Percentiles rank a stretch among this genome's conserved stretches.
Conservation (phyloP, 768 basidiomycete genomes). For the Mycena alexandri region DNA sequence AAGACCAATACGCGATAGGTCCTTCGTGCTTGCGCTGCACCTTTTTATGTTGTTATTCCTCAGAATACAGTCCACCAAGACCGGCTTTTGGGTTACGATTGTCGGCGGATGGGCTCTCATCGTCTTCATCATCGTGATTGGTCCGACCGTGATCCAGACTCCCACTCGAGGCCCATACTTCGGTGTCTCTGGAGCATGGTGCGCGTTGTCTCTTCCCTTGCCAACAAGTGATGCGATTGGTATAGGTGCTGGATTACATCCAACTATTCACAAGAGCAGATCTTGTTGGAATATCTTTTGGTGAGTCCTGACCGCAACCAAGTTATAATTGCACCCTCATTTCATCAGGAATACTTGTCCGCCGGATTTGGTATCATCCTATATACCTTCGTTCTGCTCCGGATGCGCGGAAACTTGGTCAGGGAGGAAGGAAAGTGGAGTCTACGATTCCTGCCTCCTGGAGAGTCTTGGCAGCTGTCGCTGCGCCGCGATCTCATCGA, state of each 20-base stretch:
- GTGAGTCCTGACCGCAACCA: slow-evolving; percentile 42
- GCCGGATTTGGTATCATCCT: slow-evolving; percentile 42
- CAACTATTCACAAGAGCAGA: slow-evolving; percentile 53
- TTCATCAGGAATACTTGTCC: slow-evolving; percentile 44
- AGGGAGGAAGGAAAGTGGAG: slow-evolving; percentile 35
- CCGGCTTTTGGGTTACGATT: slow-evolving; percentile 45
- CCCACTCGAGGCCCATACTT: slow-evolving; percentile 55
- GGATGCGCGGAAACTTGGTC: slow-evolving; percentile 46
- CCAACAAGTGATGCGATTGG: background rate
- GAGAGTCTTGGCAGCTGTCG: slow-evolving; percentile 40
- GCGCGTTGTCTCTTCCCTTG: slow-evolving; percentile 14
- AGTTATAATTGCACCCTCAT: background rate
- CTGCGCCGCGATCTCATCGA: slow-evolving; percentile 43
- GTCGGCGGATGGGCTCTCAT: slow-evolving; percentile 52
- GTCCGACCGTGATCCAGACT: slow-evolving; percentile 52
- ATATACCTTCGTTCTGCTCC: slow-evolving; percentile 42
- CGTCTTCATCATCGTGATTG: slow-evolving; percentile 49
- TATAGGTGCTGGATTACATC: slow-evolving; percentile 58
- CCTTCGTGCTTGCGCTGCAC: slow-evolving; percentile 41
- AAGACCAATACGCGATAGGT: slow-evolving; percentile 46
- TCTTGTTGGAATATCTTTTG: slow-evolving; percentile 59
- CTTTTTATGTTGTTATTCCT: slow-evolving; percentile 55
- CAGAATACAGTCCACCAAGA: slow-evolving; percentile 42
- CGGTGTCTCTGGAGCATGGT: slow-evolving; percentile 60
- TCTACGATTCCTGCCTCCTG: slow-evolving; percentile 40